Conservation (phyloP, 192 early-diverging fungal genomes). For the Neocallimastix lanati region DNA sequence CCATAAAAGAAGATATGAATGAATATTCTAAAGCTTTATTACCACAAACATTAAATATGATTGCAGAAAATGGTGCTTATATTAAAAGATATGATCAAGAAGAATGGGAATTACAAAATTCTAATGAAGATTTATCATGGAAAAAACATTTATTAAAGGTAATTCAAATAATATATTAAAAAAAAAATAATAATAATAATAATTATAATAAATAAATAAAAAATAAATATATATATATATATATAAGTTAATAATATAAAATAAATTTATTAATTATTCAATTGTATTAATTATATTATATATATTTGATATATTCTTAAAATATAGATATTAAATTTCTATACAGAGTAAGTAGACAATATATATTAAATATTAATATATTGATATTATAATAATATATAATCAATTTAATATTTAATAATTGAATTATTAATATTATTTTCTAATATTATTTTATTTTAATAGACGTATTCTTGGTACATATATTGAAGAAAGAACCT, state of each 20-base stretch:
- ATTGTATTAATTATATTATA: no score
- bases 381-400: no score
- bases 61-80: background rate
- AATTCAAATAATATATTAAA: background rate
- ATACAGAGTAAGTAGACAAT: slow-evolving; percentile 33
- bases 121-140: background rate
- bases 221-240: no score
- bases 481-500: slow-evolving; percentile 57
- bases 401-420: no score
- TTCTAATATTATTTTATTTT: background rate
- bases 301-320: no score
- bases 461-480: slow-evolving; percentile 52
- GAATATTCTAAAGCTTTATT: background rate
- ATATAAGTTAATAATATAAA: no score
- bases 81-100: background rate
- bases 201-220: no score
- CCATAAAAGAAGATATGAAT: background rate
- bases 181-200: no score
- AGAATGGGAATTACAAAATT: background rate
- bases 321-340: slow-evolving; percentile 61
- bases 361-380: no score
- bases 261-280: no score
- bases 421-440: no score
- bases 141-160: background rate
- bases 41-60: background rate